These are phyloP conservation scores for Fraxinus greggii DNA, from an alignment of 305 asterid genomes.

Conservation along the genomic window DNA sequence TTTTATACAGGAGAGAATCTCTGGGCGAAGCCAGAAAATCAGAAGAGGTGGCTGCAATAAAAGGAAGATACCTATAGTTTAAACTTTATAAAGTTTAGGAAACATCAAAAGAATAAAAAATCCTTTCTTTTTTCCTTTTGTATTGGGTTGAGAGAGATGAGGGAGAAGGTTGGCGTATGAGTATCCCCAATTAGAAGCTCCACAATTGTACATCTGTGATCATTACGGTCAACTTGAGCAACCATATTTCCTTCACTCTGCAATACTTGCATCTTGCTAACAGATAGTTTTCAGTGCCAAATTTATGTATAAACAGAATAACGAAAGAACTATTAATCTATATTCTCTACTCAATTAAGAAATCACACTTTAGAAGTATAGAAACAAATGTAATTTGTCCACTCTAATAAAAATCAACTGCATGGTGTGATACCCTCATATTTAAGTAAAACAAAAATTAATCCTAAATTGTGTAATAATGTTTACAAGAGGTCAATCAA, in stretches of 20 bases:
- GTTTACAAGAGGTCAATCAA: constrained; percentile 19
- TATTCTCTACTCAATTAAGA: background rate
- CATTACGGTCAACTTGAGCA: constrained; percentile 7
- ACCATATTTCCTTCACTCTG: background rate
- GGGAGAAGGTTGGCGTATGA: background rate
- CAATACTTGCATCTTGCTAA: background rate
- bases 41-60: background rate
- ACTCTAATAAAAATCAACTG: background rate
- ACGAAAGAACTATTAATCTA: background rate
- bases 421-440: constrained; percentile 8
- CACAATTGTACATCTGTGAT: background rate
- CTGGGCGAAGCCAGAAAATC: background rate
- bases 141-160: background rate
- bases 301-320: constrained; percentile 3
- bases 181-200: background rate
- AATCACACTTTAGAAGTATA: background rate
- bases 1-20: background rate
- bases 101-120: background rate
- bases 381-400: background rate
- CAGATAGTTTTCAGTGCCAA: background rate
- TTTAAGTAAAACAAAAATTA: background rate
- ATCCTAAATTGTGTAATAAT: background rate
- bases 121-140: background rate
- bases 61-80: background rate
- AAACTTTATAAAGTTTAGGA: background rate